Conservation (phyloP, 441 rosid genomes). For the Euphorbia schlechtendalii region DNA sequence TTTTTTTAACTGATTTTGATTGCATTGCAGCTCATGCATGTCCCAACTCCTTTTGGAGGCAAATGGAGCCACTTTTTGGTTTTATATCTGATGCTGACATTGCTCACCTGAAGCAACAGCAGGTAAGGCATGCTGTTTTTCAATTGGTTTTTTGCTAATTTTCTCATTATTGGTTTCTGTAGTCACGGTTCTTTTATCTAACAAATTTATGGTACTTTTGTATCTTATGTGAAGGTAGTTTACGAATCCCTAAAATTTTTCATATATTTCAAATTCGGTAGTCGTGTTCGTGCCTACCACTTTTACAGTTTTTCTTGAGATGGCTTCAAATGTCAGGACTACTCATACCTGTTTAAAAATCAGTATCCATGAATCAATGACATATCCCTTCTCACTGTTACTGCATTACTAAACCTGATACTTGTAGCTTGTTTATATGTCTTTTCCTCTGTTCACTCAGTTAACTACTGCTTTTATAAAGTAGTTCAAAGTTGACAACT, state of each 20-base stretch:
- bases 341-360: neutral
- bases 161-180: neutral
- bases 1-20: conserved; percentile 26
- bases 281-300: neutral
- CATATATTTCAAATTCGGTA: neutral
- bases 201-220: conserved; percentile 1
- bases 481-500: neutral
- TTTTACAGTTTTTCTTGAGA: neutral
- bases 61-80: conserved; percentile 75
- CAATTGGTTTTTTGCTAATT: conserved; percentile 6
- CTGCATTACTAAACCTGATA: neutral
- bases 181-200: neutral
- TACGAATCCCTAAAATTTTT: neutral
- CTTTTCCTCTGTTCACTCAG: neutral
- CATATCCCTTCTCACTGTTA: neutral
- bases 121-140: conserved; percentile 13
- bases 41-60: conserved; percentile 70
- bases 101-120: conserved; percentile 62
- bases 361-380: neutral
- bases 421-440: neutral
- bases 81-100: conserved; percentile 67
- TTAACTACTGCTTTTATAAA: neutral
- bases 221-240: neutral
- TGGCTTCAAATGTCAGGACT: neutral
- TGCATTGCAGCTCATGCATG: conserved; percentile 51